These are phyloP conservation scores for Colletotrichum orbiculare DNA, from an alignment of 2,329 filamentous ascomycete species.

Conservation along the genomic window DNA sequence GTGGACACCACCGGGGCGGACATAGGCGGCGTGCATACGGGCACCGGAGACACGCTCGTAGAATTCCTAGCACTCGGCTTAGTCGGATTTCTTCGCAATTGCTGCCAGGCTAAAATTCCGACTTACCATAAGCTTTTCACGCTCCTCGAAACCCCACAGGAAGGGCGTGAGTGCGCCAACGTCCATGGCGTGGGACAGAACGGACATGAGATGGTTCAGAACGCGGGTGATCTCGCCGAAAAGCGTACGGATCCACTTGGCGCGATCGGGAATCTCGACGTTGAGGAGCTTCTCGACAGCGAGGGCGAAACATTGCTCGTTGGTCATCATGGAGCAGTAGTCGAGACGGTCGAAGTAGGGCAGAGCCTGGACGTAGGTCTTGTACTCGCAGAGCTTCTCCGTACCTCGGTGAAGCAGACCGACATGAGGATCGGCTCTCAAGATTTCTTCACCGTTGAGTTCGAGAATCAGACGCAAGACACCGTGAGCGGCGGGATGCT, in stretches of 20 bases:
- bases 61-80: conserved; percentile 78
- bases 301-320: conserved; percentile 96
- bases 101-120: neutral
- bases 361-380: conserved; percentile 97
- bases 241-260: conserved; percentile 96
- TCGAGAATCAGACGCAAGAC: conserved; percentile 98
- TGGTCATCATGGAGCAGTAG: conserved; percentile 99
- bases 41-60: conserved; percentile 99
- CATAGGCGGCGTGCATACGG: conserved; percentile 95
- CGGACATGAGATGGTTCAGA: conserved; percentile 97
- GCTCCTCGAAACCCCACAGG: conserved; percentile 99
- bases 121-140: conserved; percentile 98
- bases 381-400: conserved; percentile 99
- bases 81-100: neutral
- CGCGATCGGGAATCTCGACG: conserved; percentile 92
- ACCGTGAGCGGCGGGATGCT: conserved; percentile 98
- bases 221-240: conserved; percentile 96
- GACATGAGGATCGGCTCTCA: conserved; percentile 96
- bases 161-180: conserved; percentile 98
- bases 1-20: conserved; percentile 94
- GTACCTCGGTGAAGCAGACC: conserved; percentile 96
- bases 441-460: conserved; percentile 96
- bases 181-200: conserved; percentile 98
- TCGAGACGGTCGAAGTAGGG: conserved; percentile 99
- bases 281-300: conserved; percentile 98